Conservation (phyloP, 2,329 filamentous ascomycete genomes). For the Fusarium subtropicale region DNA sequence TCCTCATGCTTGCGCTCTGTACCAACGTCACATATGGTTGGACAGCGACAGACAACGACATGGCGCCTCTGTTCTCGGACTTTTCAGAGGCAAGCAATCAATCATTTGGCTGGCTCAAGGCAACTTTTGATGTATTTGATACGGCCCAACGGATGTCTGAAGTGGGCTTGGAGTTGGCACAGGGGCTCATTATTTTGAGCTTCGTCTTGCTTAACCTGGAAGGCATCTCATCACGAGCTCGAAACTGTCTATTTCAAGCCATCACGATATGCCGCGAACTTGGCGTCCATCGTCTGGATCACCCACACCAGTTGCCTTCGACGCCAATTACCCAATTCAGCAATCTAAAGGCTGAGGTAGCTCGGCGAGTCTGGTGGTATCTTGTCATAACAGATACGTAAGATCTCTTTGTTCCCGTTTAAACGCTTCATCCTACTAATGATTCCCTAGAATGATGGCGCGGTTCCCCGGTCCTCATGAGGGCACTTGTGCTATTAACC, state of each 20-base stretch:
- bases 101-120: slow-evolving; percentile 50
- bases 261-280: slow-evolving; percentile 45
- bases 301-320: slow-evolving; percentile 39
- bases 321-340: slow-evolving; percentile 40
- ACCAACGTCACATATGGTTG: slow-evolving; percentile 50
- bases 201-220: slow-evolving; percentile 55
- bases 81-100: slow-evolving; percentile 47
- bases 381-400: slow-evolving; percentile 56
- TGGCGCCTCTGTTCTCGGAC: slow-evolving; percentile 44
- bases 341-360: slow-evolving; percentile 52
- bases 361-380: slow-evolving; percentile 59
- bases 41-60: slow-evolving; percentile 46
- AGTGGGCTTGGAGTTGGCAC: slow-evolving; percentile 51
- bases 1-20: slow-evolving; percentile 49
- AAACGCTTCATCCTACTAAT: slow-evolving; percentile 10
- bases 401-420: not conserved
- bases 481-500: slow-evolving; percentile 53
- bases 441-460: slow-evolving; percentile 50
- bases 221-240: slow-evolving; percentile 36
- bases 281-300: slow-evolving; percentile 55
- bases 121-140: slow-evolving; percentile 53
- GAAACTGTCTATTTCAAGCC: slow-evolving; percentile 30
- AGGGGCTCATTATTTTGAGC: slow-evolving; percentile 54
- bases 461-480: slow-evolving; percentile 53
- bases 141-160: slow-evolving; percentile 48